phyloP scores from a whole-genome alignment of 805 yeast genomes.

The Monosporozyma servazzii region DNA sequence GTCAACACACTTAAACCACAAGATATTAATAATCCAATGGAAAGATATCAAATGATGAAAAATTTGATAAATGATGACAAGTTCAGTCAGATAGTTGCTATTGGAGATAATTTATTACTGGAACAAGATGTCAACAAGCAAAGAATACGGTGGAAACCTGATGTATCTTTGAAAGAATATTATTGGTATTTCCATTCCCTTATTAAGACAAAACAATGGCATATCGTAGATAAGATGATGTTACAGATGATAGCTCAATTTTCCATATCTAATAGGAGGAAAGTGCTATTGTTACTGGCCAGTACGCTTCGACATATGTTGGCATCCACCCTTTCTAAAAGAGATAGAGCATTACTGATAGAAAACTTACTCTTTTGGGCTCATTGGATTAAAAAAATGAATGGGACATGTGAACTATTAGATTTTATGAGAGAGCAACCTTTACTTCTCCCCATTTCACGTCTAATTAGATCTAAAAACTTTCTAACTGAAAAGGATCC shows the following conservation, averaged over 20 bases:
- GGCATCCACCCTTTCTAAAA: not conserved
- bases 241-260: conserved; percentile 15
- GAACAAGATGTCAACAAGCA: not conserved
- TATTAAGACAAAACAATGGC: conserved; percentile 7
- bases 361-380: conserved; percentile 18
- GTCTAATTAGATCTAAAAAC: conserved; percentile 9
- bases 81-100: not conserved
- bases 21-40: not conserved
- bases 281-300: conserved; percentile 13
- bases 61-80: not conserved
- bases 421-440: conserved; percentile 13
- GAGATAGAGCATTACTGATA: not conserved
- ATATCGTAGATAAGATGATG: conserved; percentile 11
- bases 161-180: conserved; percentile 13
- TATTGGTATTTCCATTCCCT: conserved; percentile 15
- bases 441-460: conserved; percentile 14
- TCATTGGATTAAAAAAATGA: conserved; percentile 15
- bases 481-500: not conserved
- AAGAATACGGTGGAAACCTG: conserved; percentile 1
- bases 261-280: conserved; percentile 12
- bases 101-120: not conserved
- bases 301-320: conserved; percentile 9
- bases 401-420: conserved; percentile 23
- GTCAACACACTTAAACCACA: not conserved
- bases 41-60: not conserved